These are phyloP conservation scores for Bruguiera sexangula DNA, from an alignment of 345 rosid species.

Conservation along the genomic window DNA sequence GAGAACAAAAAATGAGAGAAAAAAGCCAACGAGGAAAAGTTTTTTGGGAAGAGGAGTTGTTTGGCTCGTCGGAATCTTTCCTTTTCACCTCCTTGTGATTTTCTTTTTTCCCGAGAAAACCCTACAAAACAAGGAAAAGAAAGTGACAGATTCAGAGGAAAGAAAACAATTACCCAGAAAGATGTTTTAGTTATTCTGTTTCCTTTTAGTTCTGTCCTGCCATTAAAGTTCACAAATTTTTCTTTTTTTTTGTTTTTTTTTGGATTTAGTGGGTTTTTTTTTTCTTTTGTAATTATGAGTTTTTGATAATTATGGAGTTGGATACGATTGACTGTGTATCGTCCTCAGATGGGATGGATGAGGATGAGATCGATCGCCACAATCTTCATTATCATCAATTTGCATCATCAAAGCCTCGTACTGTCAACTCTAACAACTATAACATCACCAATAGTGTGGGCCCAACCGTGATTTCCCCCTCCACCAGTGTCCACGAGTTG, in stretches of 20 bases:
- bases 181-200: too few species aligned
- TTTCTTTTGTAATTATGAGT: neutral
- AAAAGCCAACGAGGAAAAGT: conserved; percentile 4
- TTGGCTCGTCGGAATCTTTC: conserved; percentile 9
- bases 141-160: neutral
- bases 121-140: neutral
- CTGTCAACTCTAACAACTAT: conserved; percentile 26
- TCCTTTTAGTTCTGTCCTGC: too few species aligned
- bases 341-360: conserved; percentile 56
- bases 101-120: conserved; percentile 1
- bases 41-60: neutral
- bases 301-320: conserved; percentile 49
- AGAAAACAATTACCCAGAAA: neutral
- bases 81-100: neutral
- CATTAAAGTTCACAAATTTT: too few species aligned
- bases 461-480: conserved; percentile 49
- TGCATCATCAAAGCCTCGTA: conserved; percentile 58
- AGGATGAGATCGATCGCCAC: conserved; percentile 67
- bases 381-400: conserved; percentile 44
- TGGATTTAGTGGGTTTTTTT: neutral
- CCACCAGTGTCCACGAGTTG: conserved; percentile 62
- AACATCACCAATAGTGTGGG: conserved; percentile 40
- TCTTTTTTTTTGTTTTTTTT: too few species aligned
- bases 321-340: conserved; percentile 82
- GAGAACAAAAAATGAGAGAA: neutral